phyloP scores from a whole-genome alignment of 495 filamentous ascomycete species.

The Tetracladium setigerum region DNA sequence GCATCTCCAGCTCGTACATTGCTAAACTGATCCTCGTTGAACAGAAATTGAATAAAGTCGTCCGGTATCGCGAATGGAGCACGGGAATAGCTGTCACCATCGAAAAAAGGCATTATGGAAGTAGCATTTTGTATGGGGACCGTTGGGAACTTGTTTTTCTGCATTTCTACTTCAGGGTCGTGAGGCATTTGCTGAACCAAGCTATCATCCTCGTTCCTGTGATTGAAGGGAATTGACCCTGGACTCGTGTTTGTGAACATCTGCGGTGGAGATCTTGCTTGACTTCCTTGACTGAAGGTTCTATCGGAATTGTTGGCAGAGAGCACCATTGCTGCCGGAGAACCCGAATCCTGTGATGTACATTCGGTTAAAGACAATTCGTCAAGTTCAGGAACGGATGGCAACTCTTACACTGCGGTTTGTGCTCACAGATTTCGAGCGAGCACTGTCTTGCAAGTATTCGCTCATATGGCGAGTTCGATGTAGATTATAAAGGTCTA shows the following conservation, averaged over 20 bases:
- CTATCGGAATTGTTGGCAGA: slow-evolving; percentile 28
- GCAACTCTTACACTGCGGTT: no score
- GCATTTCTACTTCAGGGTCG: slow-evolving; percentile 16
- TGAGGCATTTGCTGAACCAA: slow-evolving; percentile 16
- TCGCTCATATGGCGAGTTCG: slow-evolving; percentile 74
- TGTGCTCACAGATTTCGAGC: no score
- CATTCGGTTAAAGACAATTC: no score
- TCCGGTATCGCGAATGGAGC: slow-evolving; percentile 86
- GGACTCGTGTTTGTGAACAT: no score
- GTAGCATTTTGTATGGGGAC: slow-evolving; percentile 42
- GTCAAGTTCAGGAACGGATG: no score
- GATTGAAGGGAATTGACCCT: slow-evolving; percentile 13
- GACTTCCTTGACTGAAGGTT: no score
- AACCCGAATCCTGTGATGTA: no score
- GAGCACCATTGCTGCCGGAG: slow-evolving; percentile 26
- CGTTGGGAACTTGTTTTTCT: slow-evolving; percentile 33
- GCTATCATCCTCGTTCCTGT: slow-evolving; percentile 10
- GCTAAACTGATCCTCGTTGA: slow-evolving; percentile 57
- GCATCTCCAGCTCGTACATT: no score
- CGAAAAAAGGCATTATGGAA: slow-evolving; percentile 79
- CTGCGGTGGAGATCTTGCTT: no score
- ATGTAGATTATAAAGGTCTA: slow-evolving; percentile 89
- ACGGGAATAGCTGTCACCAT: slow-evolving; percentile 69
- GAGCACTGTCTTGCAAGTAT: slow-evolving; percentile 33
- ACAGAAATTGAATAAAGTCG: slow-evolving; percentile 86